Conservation (phyloP, 805 yeast species). For the Nakazawaea peltata region DNA sequence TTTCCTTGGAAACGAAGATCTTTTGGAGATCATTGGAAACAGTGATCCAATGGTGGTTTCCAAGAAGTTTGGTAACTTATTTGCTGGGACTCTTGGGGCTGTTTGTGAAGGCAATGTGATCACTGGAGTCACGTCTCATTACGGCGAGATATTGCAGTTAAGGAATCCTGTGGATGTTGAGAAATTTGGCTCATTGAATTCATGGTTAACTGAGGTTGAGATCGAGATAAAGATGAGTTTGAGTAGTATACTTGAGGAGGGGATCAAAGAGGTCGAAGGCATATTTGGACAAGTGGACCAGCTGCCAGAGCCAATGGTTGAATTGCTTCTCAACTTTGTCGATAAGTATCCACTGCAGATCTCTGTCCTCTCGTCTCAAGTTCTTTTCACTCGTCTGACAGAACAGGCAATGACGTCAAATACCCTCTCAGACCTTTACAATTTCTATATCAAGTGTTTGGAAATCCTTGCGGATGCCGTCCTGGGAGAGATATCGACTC, state of each 20-base stretch:
- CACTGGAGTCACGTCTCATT: slow-evolving; percentile 46
- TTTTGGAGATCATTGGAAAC: slow-evolving; percentile 75
- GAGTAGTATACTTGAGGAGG: slow-evolving; percentile 21
- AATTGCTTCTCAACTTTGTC: slow-evolving; percentile 26
- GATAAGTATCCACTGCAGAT: slow-evolving; percentile 47
- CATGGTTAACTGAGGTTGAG: slow-evolving; percentile 61
- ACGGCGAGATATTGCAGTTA: slow-evolving; percentile 51
- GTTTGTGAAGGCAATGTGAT: slow-evolving; percentile 20
- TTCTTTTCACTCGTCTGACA: slow-evolving; percentile 41
- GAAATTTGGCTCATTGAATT: slow-evolving; percentile 36
- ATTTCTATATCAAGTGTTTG: slow-evolving; percentile 12
- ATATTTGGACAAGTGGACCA: slow-evolving; percentile 10
- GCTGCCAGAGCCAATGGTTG: neutral
- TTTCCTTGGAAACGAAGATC: slow-evolving; percentile 86
- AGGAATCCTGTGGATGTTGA: slow-evolving; percentile 32
- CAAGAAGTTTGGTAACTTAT: slow-evolving; percentile 63
- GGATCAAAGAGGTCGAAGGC: slow-evolving; percentile 20
- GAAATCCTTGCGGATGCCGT: slow-evolving; percentile 24
- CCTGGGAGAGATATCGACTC: slow-evolving; percentile 15
- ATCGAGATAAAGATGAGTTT: slow-evolving; percentile 40
- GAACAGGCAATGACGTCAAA: slow-evolving; percentile 17
- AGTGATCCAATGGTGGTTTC: slow-evolving; percentile 35
- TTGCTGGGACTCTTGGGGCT: slow-evolving; percentile 49
- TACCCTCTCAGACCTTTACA: neutral
- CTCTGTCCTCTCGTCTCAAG: slow-evolving; percentile 43